These are phyloP conservation scores for Neurospora sp. DNA, from an alignment of 495 filamentous ascomycete species.

Conservation along the genomic window DNA sequence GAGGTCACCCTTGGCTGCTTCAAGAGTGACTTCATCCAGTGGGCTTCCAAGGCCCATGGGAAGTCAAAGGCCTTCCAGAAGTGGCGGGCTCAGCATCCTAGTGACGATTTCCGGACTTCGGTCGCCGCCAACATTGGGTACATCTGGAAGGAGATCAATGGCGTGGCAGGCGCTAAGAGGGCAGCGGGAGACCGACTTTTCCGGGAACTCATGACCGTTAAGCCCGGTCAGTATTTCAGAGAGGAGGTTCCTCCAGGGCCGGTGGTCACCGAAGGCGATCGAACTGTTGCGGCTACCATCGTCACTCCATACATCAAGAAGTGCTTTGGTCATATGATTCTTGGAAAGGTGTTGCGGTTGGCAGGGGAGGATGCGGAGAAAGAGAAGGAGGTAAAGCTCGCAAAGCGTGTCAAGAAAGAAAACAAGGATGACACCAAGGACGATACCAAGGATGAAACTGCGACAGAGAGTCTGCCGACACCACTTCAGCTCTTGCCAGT, in stretches of 20 bases:
- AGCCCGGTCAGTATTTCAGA: conserved; percentile 6
- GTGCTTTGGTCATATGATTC: conserved; percentile 52
- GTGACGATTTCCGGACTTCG: conserved; percentile 46
- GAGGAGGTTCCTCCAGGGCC: conserved; percentile 6
- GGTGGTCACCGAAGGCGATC: background rate
- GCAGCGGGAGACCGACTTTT: conserved; percentile 35
- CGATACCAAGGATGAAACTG: background rate
- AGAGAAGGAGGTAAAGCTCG: background rate
- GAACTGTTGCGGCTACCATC: conserved; percentile 35
- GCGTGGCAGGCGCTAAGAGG: conserved; percentile 16
- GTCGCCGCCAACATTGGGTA: conserved; percentile 48
- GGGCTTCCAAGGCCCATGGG: conserved; percentile 38
- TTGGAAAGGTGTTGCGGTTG: conserved; percentile 37
- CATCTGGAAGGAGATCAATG: conserved; percentile 51
- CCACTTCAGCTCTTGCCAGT: background rate
- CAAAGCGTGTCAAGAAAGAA: background rate
- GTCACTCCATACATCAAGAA: conserved; percentile 58
- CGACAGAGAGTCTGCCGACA: background rate
- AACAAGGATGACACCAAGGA: background rate
- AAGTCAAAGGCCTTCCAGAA: conserved; percentile 22
- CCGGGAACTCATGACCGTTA: conserved; percentile 16
- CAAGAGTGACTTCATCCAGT: conserved; percentile 39
- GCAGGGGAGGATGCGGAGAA: conserved; percentile 6
- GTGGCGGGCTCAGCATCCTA: conserved; percentile 41
- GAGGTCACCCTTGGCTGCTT: conserved; percentile 44